These are phyloP conservation scores for Irpex sp. DNA, from an alignment of 1,284 basidiomycete species.

Conservation along the genomic window DNA sequence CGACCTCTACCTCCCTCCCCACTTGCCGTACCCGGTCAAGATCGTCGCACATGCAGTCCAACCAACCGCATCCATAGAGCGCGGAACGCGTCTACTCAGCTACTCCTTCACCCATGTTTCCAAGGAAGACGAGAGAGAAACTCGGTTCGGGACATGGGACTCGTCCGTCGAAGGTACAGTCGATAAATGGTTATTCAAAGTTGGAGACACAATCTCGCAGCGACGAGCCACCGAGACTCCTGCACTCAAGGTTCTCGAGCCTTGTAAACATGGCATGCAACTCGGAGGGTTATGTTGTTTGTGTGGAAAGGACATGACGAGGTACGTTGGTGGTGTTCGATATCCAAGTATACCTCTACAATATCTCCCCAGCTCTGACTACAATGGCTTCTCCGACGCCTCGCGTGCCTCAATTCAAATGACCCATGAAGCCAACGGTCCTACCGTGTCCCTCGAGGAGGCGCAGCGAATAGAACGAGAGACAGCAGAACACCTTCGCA, in stretches of 20 bases:
- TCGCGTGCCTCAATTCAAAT: conserved; percentile 81
- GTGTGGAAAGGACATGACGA: conserved; percentile 92
- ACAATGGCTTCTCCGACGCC: conserved; percentile 79
- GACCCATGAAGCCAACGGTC: conserved; percentile 79
- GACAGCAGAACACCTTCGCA: conserved; percentile 75
- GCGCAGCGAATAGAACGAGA: conserved; percentile 86
- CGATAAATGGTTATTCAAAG: conserved; percentile 58
- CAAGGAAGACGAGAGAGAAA: conserved; percentile 49
- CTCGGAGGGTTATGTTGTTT: conserved; percentile 89
- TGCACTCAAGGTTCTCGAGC: conserved; percentile 69
- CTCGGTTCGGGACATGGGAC: conserved; percentile 87
- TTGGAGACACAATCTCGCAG: conserved; percentile 56
- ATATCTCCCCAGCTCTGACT: conserved; percentile 65
- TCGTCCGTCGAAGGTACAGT: conserved; percentile 75
- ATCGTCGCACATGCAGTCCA: conserved; percentile 61
- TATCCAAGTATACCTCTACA: conserved; percentile 6
- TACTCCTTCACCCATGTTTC: conserved; percentile 67
- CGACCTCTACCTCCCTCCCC: conserved; percentile 63
- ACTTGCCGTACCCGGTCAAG: conserved; percentile 78
- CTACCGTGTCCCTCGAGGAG: conserved; percentile 79
- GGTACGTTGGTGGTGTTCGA: conserved; percentile 46
- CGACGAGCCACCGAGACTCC: conserved; percentile 53
- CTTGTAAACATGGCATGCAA: conserved; percentile 93
- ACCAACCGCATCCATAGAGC: conserved; percentile 43
- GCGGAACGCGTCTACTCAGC: conserved; percentile 73